Conservation (phyloP, 768 basidiomycete genomes). For the Mycena polygramma region DNA sequence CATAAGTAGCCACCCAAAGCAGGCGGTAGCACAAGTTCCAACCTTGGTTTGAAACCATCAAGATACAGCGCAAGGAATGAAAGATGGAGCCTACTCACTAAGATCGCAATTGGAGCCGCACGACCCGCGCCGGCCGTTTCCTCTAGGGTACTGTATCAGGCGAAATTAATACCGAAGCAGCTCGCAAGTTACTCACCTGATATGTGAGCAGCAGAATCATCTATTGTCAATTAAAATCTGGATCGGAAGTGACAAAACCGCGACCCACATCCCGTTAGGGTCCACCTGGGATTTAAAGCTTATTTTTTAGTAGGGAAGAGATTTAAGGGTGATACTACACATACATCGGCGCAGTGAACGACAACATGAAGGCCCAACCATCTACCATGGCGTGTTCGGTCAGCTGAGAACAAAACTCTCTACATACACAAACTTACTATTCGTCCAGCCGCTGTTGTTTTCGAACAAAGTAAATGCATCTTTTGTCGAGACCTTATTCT, state of each 20-base stretch:
- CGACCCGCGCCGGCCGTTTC: slow-evolving; percentile 74
- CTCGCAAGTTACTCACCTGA: slow-evolving; percentile 44
- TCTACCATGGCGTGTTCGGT: slow-evolving; percentile 50
- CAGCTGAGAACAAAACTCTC: no score
- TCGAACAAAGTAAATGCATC: slow-evolving; percentile 80
- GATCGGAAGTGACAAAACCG: neutral
- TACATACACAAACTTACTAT: slow-evolving; percentile 54
- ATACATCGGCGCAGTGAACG: slow-evolving; percentile 79
- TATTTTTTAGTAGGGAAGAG: no score
- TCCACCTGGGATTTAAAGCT: slow-evolving; percentile 64
- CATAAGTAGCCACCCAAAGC: slow-evolving; percentile 74
- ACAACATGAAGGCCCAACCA: slow-evolving; percentile 80
- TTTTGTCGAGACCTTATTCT: slow-evolving; percentile 71
- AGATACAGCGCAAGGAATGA: neutral
- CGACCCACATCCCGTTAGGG: slow-evolving; percentile 77
- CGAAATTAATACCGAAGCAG: neutral
- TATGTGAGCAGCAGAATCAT: slow-evolving; percentile 83
- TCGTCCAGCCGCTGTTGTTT: slow-evolving; percentile 78
- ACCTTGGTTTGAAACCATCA: slow-evolving; percentile 39
- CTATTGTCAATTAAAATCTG: slow-evolving; percentile 50
- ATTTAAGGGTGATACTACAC: no score
- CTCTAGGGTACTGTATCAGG: slow-evolving; percentile 49
- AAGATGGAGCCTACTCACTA: slow-evolving; percentile 42
- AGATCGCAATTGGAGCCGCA: slow-evolving; percentile 78
- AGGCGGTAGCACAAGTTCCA: slow-evolving; percentile 70